These are phyloP conservation scores for Spiraea crenata DNA, from an alignment of 331 rosid species.

Conservation along the genomic window DNA sequence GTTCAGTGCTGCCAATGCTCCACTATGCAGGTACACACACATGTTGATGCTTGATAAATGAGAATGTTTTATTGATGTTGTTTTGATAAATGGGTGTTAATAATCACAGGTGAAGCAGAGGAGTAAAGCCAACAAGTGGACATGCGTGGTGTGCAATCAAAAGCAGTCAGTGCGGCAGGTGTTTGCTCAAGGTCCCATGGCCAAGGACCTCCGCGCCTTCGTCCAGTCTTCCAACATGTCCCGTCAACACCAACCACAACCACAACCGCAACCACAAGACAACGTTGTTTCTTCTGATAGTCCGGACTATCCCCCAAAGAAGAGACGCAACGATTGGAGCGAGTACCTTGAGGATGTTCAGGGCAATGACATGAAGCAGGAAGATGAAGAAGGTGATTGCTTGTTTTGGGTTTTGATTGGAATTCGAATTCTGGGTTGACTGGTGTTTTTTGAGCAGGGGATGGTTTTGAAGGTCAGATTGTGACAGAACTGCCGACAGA, in stretches of 20 bases:
- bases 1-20: conserved; percentile 83
- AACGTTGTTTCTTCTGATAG: neutral
- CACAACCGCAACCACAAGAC: neutral
- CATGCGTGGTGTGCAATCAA: conserved; percentile 72
- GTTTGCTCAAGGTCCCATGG: conserved; percentile 72
- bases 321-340: conserved; percentile 58
- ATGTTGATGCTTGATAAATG: neutral
- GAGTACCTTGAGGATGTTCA: conserved; percentile 46
- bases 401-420: neutral
- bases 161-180: conserved; percentile 71
- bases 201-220: conserved; percentile 63
- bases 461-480: conserved; percentile 47
- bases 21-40: conserved; percentile 62
- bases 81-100: neutral
- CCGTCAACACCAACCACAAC: conserved; percentile 28
- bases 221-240: conserved; percentile 85
- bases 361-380: conserved; percentile 3
- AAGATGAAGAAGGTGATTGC: conserved; percentile 24
- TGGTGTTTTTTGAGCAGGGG: conserved; percentile 31
- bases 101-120: conserved; percentile 68
- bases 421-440: neutral
- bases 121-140: conserved; percentile 73
- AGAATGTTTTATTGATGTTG: neutral
- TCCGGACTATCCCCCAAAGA: neutral
- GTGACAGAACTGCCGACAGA: conserved; percentile 55